Evolutionary conservation across 768 basidiomycete species (phyloP).

Genomic region (Termitomyces sp.): DNA sequence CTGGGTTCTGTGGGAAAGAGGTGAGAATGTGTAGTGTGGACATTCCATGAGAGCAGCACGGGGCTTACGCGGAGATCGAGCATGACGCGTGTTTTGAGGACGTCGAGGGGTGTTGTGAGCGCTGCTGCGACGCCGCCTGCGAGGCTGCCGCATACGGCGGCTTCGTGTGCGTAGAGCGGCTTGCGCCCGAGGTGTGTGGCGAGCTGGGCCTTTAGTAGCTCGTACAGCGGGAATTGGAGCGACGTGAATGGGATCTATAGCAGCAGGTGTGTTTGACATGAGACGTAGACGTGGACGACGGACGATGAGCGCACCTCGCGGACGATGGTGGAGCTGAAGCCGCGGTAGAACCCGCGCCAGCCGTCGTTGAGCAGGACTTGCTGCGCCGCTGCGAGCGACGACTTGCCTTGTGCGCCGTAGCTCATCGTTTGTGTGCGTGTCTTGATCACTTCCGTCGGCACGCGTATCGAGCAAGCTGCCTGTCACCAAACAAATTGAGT

Average conservation of each 20-base stretch:
- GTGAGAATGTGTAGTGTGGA: no score
- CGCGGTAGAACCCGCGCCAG: conserved; percentile 78
- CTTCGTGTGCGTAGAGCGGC: conserved; percentile 63
- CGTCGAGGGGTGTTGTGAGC: conserved; percentile 91
- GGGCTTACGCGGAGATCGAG: conserved; percentile 69
- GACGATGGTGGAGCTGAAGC: conserved; percentile 75
- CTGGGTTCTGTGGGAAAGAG: conserved; percentile 43
- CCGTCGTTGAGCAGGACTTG: conserved; percentile 60
- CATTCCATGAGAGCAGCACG: no score
- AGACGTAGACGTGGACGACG: no score
- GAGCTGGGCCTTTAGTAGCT: conserved; percentile 70
- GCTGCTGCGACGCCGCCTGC: conserved; percentile 90
- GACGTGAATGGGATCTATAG: conserved; percentile 92
- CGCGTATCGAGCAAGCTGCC: conserved; percentile 89
- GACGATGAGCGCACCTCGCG: conserved; percentile 31
- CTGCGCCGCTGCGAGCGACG: conserved; percentile 57
- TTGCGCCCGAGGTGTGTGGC: conserved; percentile 50
- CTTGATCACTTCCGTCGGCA: conserved; percentile 96
- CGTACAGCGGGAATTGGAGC: conserved; percentile 94
- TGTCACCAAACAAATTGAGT: no score
- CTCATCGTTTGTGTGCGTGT: conserved; percentile 85
- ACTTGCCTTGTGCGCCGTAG: conserved; percentile 51
- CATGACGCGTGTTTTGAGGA: conserved; percentile 97
- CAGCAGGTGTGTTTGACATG: no score
- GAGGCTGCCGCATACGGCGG: conserved; percentile 85